Conservation (phyloP, 257 asterid species). For the Solanum ahanhuiri region DNA sequence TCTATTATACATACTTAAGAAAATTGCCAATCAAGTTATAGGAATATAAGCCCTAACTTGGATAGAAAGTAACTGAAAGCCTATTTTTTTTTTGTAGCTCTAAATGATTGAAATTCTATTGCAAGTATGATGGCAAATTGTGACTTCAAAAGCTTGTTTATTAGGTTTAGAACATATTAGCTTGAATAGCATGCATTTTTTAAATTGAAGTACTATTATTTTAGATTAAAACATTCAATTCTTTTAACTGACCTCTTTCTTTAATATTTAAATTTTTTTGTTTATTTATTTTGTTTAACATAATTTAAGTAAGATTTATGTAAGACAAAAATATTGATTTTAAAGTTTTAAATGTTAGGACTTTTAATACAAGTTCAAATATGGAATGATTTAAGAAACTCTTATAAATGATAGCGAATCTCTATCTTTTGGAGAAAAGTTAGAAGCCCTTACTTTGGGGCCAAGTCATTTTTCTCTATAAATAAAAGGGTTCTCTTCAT, state of each 20-base stretch:
- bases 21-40: neutral
- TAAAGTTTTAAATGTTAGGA: neutral
- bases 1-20: neutral
- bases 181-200: neutral
- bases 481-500: neutral
- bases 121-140: neutral
- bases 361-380: neutral
- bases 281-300: neutral
- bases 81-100: neutral
- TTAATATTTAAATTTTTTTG: too few species aligned
- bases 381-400: neutral
- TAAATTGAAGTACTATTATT: too few species aligned
- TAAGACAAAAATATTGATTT: neutral
- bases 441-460: neutral
- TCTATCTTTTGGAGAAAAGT: neutral
- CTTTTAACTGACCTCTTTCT: neutral
- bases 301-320: neutral
- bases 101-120: neutral
- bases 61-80: neutral
- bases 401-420: neutral
- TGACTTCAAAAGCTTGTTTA: neutral
- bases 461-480: neutral
- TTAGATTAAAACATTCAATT: neutral
- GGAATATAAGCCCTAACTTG: neutral
- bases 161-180: neutral